phyloP scores from a whole-genome alignment of 208 protist genomes.

The Crithidia thermophila region DNA sequence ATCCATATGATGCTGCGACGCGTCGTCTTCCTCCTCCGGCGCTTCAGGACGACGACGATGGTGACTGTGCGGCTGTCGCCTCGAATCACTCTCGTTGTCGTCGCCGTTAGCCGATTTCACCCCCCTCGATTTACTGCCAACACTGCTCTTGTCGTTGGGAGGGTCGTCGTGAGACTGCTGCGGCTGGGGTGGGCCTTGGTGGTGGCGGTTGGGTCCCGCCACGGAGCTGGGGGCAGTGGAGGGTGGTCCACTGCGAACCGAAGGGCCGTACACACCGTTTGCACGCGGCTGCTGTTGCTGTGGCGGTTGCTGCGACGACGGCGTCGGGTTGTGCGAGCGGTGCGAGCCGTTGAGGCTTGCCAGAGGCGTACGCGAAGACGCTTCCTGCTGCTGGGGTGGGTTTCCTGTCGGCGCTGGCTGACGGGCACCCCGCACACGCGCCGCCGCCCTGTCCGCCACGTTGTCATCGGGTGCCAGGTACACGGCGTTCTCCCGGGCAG shows the following conservation, averaged over 20 bases:
- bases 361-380: not conserved
- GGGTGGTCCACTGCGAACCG: not conserved
- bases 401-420: not conserved
- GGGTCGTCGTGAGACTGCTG: not conserved
- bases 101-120: too few species aligned
- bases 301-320: not conserved
- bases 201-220: too few species aligned
- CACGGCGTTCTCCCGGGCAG: not conserved
- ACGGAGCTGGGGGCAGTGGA: conserved; percentile 3
- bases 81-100: not conserved
- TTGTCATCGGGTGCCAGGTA: conserved; percentile 1
- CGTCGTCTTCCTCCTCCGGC: too few species aligned
- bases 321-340: not conserved
- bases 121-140: too few species aligned
- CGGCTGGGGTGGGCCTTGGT: not conserved
- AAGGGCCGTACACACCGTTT: not conserved
- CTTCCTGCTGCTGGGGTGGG: too few species aligned
- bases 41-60: too few species aligned
- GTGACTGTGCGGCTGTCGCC: not conserved
- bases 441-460: not conserved
- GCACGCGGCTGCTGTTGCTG: conserved; percentile 6
- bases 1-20: too few species aligned
- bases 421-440: not conserved
- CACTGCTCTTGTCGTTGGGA: not conserved
- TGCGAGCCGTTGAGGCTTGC: not conserved